Evolutionary conservation across 2,329 filamentous ascomycete genomes (phyloP).

Genomic region (Talaromyces rugulosus): DNA sequence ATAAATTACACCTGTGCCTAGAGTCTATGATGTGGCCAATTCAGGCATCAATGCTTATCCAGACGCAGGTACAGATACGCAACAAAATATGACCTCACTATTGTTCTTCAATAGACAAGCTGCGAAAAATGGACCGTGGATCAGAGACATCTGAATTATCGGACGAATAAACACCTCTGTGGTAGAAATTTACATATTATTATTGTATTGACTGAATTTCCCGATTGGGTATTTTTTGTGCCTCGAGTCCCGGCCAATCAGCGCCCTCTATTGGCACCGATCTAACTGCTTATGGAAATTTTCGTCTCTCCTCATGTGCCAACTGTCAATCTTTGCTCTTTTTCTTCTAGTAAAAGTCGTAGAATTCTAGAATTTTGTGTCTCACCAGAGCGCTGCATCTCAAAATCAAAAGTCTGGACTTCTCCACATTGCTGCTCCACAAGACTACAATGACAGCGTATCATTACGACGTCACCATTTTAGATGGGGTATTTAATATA

Average conservation of each 20-base stretch:
- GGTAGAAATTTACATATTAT: background rate
- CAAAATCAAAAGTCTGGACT: background rate
- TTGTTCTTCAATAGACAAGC: background rate
- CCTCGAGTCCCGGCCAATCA: background rate
- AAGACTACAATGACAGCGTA: background rate
- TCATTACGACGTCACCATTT: background rate
- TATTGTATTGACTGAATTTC: background rate
- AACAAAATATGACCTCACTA: background rate
- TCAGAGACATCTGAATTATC: background rate
- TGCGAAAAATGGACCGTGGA: background rate
- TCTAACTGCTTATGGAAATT: background rate
- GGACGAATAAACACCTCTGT: too few relatives aligned
- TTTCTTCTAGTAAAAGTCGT: background rate
- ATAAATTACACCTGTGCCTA: background rate
- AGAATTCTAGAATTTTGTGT: background rate
- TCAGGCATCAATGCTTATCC: background rate
- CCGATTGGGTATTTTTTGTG: background rate
- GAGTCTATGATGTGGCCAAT: background rate
- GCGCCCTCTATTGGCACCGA: background rate
- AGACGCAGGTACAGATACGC: background rate
- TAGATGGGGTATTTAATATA: background rate
- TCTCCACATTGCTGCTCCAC: background rate
- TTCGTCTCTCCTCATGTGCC: background rate
- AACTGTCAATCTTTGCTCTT: background rate
- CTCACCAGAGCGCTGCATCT: background rate